A percentile compares a stretch with the other conserved stretches of the same genome.
These are phyloP conservation scores for Striga asiatica DNA, from an alignment of 257 asterid species.

Conservation along the genomic window DNA sequence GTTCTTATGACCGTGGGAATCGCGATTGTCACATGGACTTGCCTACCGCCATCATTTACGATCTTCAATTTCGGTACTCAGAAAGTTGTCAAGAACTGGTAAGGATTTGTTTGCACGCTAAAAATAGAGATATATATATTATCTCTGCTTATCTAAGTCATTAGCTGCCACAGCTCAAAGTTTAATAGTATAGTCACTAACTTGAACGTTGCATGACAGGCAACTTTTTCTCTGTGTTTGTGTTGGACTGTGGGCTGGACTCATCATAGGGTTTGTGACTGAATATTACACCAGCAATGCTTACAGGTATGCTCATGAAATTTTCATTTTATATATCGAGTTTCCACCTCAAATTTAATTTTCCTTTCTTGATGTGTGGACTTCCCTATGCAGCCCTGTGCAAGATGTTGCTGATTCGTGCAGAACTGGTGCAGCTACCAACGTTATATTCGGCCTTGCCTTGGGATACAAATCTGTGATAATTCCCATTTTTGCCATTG, in stretches of 20 bases:
- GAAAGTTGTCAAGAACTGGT: slow-evolving; percentile 61
- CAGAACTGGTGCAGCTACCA: slow-evolving; percentile 95
- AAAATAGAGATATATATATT: background rate
- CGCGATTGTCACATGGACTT: slow-evolving; percentile 65
- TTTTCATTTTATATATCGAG: background rate
- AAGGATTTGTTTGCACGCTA: slow-evolving; percentile 10
- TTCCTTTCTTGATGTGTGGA: background rate
- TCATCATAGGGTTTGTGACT: slow-evolving; percentile 79
- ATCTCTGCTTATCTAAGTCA: background rate
- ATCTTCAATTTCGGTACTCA: slow-evolving; percentile 70
- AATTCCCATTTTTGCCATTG: slow-evolving; percentile 81
- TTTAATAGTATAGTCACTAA: background rate
- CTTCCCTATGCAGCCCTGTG: slow-evolving; percentile 37
- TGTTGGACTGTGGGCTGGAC: slow-evolving; percentile 98
- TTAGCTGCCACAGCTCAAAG: too few species aligned
- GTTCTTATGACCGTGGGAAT: slow-evolving; percentile 64
- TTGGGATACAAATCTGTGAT: slow-evolving; percentile 91
- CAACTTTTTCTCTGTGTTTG: slow-evolving; percentile 73
- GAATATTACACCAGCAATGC: slow-evolving; percentile 93
- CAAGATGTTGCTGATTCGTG: slow-evolving; percentile 97
- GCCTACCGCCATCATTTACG: slow-evolving; percentile 69
- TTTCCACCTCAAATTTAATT: background rate
- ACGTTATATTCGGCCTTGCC: slow-evolving; percentile 88
- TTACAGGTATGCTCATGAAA: slow-evolving; percentile 43
- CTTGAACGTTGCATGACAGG: slow-evolving; percentile 36